Conservation (phyloP, 306 rosid species). For the Vigna angularis region DNA sequence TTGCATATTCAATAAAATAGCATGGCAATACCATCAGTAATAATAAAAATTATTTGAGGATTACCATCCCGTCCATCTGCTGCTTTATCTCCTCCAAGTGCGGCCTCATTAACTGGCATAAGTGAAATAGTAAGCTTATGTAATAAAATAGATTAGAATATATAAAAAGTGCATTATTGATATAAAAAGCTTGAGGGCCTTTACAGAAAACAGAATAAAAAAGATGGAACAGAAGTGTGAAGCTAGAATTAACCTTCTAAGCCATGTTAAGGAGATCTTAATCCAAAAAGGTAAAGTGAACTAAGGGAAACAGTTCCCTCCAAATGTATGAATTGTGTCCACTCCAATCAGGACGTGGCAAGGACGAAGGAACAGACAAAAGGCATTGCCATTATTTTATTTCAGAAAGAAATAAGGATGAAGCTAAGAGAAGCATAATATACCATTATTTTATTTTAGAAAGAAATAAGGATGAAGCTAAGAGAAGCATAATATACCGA, state of each 20-base stretch:
- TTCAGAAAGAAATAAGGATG: conserved; percentile 31
- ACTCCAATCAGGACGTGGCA: conserved; percentile 26
- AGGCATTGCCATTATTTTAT: conserved; percentile 4
- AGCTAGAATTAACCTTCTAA: conserved; percentile 18
- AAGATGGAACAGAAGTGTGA: not conserved
- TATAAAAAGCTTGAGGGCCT: not conserved
- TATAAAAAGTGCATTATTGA: conserved; percentile 1
- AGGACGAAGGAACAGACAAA: conserved; percentile 21
- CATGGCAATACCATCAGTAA: not conserved
- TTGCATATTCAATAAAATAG: conserved; percentile 20
- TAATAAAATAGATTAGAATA: conserved; percentile 27
- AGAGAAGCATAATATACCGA: conserved; percentile 61
- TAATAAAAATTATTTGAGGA: conserved; percentile 24
- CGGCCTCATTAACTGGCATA: conserved; percentile 76
- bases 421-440: conserved; percentile 47
- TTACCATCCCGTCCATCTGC: conserved; percentile 70
- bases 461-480: conserved; percentile 29
- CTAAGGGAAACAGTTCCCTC: not conserved
- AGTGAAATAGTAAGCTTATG: conserved; percentile 28
- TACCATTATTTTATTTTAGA: conserved; percentile 52
- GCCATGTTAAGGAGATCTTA: conserved; percentile 6
- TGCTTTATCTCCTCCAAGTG: conserved; percentile 67
- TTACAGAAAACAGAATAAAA: not conserved
- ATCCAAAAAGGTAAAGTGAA: conserved; percentile 29
- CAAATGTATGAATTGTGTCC: conserved; percentile 19